phyloP scores from a whole-genome alignment of 2,329 filamentous ascomycete species.

The Penicillium expansum region DNA sequence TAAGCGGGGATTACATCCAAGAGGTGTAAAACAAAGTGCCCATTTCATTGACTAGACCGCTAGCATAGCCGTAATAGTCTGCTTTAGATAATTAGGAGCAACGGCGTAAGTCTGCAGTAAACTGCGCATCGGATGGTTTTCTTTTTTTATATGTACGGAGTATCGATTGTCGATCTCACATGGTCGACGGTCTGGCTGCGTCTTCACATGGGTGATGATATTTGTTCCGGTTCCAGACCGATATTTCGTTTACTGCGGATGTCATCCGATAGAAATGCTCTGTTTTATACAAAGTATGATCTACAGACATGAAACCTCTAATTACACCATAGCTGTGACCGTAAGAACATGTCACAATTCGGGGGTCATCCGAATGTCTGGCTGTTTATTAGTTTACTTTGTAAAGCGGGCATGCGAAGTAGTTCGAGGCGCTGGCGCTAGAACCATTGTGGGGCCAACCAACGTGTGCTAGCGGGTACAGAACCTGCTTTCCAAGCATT shows the following conservation, averaged over 20 bases:
- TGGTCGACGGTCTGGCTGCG: background rate
- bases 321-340: background rate
- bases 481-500: conserved; percentile 5
- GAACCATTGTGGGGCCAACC: conserved; percentile 5
- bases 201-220: background rate
- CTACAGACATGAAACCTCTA: background rate
- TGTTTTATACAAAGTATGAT: background rate
- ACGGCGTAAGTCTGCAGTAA: background rate
- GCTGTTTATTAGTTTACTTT: background rate
- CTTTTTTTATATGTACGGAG: background rate
- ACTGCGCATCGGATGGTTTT: background rate
- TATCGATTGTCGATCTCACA: background rate
- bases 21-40: background rate
- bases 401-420: background rate
- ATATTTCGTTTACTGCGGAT: background rate
- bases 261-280: background rate
- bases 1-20: background rate
- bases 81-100: background rate
- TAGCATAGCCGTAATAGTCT: background rate
- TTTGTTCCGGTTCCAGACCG: background rate
- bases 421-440: conserved; percentile 10
- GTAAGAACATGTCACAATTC: background rate
- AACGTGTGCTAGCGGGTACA: background rate
- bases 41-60: background rate
- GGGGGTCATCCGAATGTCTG: background rate